Base-by-base conservation (phyloP, 2,329 filamentous ascomycete species). In the Fusarium subglutinans region DNA sequence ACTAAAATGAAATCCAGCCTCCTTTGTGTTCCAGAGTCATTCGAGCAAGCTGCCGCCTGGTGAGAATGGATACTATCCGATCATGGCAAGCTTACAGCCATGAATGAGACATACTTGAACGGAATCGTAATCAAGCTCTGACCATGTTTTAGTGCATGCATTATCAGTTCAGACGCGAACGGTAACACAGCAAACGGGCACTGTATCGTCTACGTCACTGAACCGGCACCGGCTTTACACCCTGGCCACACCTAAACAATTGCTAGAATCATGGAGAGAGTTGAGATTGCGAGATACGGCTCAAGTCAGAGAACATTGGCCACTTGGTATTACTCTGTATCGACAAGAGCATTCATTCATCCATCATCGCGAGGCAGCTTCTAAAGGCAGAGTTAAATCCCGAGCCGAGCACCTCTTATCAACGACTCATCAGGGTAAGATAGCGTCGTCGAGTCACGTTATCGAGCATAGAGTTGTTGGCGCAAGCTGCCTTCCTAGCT, bases 351-450 rank as follows among this genome's bases (percentile, higher is more conserved):
- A 35, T n/a, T n/a, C 22, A 35, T n/a, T n/a, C 18, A 38, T 9
- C 26, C 43, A 53, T 26, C 30, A 63, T 72, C 50, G 60, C 57
- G 22, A 54, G 66, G 37, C 41, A 47, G 22, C 54, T 14, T 45
- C 15, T 18, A 38, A 48, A 38, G 15, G 26, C 24, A 50, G 53
- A 64, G 53, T n/a, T 48, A 64, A 62, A 57, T 63, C 64, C 59
- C 57, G 53, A 60, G 57, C 69, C 60, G 53, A 60, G 57, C 65
- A 66, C 54, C 62, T 70, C 70, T 73, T 74, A 76, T 76, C 70
- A 53, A 66, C 74, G 68, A 70, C 66, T 76, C 76, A 78, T 78
- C 76, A 78, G 70, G 76, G 76, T 68, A 43, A 69, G 55, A 65
- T 75, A 69, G 59, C 35, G 53, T 17, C 55, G 61, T 64, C 48